Conservation (phyloP, 1,284 basidiomycete genomes). For the Ganoderma meredithae region DNA sequence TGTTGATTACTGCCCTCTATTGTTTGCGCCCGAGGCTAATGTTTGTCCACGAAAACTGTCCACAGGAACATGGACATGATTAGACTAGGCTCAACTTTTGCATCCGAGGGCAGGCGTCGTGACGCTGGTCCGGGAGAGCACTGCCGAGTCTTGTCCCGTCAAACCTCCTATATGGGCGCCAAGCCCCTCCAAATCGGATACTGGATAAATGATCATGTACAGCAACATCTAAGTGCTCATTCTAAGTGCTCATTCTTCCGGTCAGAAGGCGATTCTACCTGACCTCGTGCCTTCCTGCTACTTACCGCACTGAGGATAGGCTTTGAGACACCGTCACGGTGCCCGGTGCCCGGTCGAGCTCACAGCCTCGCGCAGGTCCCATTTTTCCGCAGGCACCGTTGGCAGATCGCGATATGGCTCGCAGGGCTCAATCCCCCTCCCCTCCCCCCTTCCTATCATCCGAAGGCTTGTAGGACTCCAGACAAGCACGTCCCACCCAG, state of each 20-base stretch:
- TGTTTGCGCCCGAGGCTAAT: not conserved
- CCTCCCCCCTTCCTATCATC: no score
- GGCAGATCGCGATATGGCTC: constrained; percentile 31
- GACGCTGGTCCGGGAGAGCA: no score
- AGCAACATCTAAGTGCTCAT: not conserved
- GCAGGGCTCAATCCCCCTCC: no score
- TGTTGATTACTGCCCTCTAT: not conserved
- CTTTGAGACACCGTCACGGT: constrained; percentile 23
- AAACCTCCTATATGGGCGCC: not conserved
- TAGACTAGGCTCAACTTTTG: not conserved
- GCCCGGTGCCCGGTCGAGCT: no score
- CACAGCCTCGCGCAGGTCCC: constrained; percentile 24
- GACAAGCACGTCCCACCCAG: constrained; percentile 27
- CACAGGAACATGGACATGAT: not conserved
- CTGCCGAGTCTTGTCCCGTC: not conserved
- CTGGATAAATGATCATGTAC: not conserved
- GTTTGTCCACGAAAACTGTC: not conserved
- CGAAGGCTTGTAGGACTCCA: constrained; percentile 22
- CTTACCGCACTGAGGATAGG: constrained; percentile 25
- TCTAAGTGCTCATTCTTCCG: not conserved
- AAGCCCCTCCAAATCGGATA: not conserved
- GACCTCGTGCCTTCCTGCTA: constrained; percentile 18
- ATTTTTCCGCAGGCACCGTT: constrained; percentile 31
- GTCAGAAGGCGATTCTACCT: constrained; percentile 16
- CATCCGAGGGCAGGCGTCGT: not conserved